Conservation (phyloP, 2,329 filamentous ascomycete genomes). For the Scytalidium sp. region DNA sequence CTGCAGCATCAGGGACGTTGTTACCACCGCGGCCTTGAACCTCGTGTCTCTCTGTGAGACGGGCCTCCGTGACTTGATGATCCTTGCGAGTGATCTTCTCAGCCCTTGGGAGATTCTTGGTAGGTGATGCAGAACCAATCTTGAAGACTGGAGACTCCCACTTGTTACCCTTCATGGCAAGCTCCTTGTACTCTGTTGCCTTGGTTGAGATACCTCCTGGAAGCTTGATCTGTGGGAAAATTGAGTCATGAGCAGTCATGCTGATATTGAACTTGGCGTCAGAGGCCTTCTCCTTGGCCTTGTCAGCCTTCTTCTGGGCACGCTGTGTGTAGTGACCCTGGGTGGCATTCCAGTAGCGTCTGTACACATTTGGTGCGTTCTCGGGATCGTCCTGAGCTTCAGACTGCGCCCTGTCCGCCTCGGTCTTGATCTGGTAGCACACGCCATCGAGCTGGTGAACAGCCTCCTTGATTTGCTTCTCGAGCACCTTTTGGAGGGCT, state of each 20-base stretch:
- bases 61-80: slow-evolving; percentile 20
- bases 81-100: slow-evolving; percentile 53
- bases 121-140: slow-evolving; percentile 74
- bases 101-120: slow-evolving; percentile 63
- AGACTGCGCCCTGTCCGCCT: slow-evolving; percentile 70
- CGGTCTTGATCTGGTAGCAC: slow-evolving; percentile 74
- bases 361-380: slow-evolving; percentile 78
- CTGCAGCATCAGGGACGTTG: background rate
- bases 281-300: slow-evolving; percentile 65
- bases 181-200: slow-evolving; percentile 88
- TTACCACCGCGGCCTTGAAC: slow-evolving; percentile 16
- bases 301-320: slow-evolving; percentile 52
- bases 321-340: slow-evolving; percentile 72
- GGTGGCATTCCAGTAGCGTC: slow-evolving; percentile 73
- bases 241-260: slow-evolving; percentile 83
- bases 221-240: slow-evolving; percentile 85
- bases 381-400: slow-evolving; percentile 68
- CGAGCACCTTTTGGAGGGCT: slow-evolving; percentile 79
- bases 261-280: slow-evolving; percentile 78
- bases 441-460: slow-evolving; percentile 72
- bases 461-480: slow-evolving; percentile 84
- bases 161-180: slow-evolving; percentile 82
- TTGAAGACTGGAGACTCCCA: slow-evolving; percentile 96
- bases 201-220: slow-evolving; percentile 89
- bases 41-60: slow-evolving; percentile 22